Evolutionary conservation across 371 early-diverging fungal genomes (phyloP).

Genomic region (Massospora cicadina): DNA sequence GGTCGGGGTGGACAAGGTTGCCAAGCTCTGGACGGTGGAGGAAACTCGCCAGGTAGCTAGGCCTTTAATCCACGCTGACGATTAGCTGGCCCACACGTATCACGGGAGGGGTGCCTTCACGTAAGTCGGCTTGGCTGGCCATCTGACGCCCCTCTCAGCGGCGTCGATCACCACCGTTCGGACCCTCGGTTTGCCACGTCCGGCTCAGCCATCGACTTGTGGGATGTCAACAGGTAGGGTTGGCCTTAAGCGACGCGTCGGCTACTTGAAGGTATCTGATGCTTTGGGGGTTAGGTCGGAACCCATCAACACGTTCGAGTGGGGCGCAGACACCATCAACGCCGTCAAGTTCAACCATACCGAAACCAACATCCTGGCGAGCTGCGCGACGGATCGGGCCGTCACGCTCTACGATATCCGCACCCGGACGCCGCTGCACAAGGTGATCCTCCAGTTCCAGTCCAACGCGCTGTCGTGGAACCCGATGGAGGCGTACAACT

Average conservation of each 20-base stretch:
- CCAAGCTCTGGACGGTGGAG: constrained; percentile 15
- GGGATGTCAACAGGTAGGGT: constrained; percentile 59
- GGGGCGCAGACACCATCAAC: constrained; percentile 90
- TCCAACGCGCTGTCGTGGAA: constrained; percentile 95
- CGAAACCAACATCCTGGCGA: constrained; percentile 76
- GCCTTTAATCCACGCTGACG: background rate
- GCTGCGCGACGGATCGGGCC: constrained; percentile 80
- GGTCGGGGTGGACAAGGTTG: constrained; percentile 16
- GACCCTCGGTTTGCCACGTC: constrained; percentile 76
- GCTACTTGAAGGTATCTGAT: no score
- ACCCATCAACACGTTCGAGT: constrained; percentile 62
- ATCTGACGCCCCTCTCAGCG: constrained; percentile 17
- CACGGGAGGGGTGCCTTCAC: constrained; percentile 55
- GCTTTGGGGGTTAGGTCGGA: constrained; percentile 36
- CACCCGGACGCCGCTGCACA: constrained; percentile 59
- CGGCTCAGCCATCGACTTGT: constrained; percentile 66
- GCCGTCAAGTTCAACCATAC: constrained; percentile 88
- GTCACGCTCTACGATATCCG: constrained; percentile 87
- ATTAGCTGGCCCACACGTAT: constrained; percentile 44
- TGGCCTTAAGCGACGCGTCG: constrained; percentile 3
- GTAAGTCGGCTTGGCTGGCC: constrained; percentile 5
- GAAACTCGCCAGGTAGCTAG: constrained; percentile 9
- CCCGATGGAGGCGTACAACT: constrained; percentile 90
- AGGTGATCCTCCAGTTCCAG: constrained; percentile 54
- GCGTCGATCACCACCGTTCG: constrained; percentile 65